Evolutionary conservation across 208 protist species (phyloP).

Genomic region (Trypanosoma lewisi): DNA sequence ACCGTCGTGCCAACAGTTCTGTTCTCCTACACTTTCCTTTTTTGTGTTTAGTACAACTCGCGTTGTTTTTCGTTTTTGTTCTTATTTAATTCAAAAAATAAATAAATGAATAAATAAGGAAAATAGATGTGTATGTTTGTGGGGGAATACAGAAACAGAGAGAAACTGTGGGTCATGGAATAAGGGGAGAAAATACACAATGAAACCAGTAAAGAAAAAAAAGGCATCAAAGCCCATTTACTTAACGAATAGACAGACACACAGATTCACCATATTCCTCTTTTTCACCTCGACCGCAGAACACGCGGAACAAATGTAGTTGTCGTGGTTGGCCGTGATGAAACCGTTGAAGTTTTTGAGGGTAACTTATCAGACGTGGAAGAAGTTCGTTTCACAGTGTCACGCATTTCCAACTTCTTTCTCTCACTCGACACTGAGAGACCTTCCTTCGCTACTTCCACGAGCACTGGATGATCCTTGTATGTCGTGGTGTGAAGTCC

Average conservation of each 20-base stretch:
- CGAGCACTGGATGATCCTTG: conserved; percentile 48
- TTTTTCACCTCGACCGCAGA: conserved; percentile 32
- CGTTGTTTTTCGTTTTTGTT: neutral
- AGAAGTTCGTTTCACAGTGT: conserved; percentile 28
- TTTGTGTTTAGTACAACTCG: too few relatives aligned
- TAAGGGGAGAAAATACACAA: too few relatives aligned
- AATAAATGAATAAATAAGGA: neutral
- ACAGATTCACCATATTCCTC: conserved; percentile 11
- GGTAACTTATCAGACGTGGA: neutral
- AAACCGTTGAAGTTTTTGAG: conserved; percentile 15
- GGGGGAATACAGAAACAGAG: neutral
- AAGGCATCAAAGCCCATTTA: neutral
- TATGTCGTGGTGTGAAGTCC: conserved; percentile 24
- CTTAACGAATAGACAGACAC: neutral
- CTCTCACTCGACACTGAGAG: conserved; percentile 48
- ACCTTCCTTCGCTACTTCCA: conserved; percentile 42
- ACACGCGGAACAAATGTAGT: conserved; percentile 56
- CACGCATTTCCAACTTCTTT: conserved; percentile 55
- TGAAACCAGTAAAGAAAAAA: neutral
- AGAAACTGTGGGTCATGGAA: too few relatives aligned
- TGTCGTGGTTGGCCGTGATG: conserved; percentile 10
- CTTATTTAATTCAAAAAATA: neutral
- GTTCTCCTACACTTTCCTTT: neutral
- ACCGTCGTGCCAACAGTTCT: neutral
- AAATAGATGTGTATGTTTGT: neutral